A percentile compares a stretch with the other conserved stretches of the same genome.
phyloP scores from a whole-genome alignment of 805 yeast species.

The Candida hungchunana region DNA sequence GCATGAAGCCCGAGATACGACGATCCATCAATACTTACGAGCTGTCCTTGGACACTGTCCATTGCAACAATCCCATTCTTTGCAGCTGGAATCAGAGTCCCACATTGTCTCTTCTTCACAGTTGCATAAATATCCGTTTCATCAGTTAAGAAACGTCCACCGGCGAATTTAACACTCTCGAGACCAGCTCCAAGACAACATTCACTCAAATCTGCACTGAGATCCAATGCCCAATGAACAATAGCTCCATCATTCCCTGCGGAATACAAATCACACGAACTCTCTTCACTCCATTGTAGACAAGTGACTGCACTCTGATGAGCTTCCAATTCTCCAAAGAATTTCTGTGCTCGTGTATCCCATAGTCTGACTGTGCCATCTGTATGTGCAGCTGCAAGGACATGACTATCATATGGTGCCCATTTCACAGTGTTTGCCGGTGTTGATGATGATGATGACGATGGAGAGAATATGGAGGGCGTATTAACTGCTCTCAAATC shows the following conservation, averaged over 20 bases:
- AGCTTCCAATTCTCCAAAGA: constrained; percentile 49
- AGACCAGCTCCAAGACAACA: constrained; percentile 48
- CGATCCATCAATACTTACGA: constrained; percentile 50
- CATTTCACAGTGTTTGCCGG: constrained; percentile 49
- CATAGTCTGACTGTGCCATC: constrained; percentile 59
- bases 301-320: constrained; percentile 52
- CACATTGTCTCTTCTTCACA: constrained; percentile 48
- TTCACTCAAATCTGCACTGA: constrained; percentile 27
- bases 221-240: constrained; percentile 61
- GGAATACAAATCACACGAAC: constrained; percentile 50
- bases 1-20: constrained; percentile 55
- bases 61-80: constrained; percentile 45
- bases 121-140: constrained; percentile 29
- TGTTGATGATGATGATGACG: constrained; percentile 23
- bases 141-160: constrained; percentile 26
- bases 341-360: constrained; percentile 64
- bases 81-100: constrained; percentile 59
- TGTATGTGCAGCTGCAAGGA: constrained; percentile 60
- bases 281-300: constrained; percentile 53
- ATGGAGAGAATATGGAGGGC: constrained; percentile 42
- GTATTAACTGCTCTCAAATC: constrained; percentile 50
- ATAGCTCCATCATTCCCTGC: constrained; percentile 63
- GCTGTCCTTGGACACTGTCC: constrained; percentile 35
- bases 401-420: constrained; percentile 56
- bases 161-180: constrained; percentile 32